phyloP scores from a whole-genome alignment of 495 filamentous ascomycete species.

The Penicillium odoratum region DNA sequence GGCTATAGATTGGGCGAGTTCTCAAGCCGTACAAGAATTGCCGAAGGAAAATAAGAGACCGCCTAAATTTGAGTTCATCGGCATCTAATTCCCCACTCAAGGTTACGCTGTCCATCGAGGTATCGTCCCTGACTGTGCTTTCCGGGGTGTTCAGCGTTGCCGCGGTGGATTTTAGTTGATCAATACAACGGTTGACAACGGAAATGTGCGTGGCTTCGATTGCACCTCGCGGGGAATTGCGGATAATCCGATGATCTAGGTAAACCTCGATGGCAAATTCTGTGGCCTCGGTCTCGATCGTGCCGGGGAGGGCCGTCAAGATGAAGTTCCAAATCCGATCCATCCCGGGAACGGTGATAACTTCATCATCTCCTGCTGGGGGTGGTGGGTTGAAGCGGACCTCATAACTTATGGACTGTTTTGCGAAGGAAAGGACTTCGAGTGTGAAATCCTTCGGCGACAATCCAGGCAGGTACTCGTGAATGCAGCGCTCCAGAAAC shows the following conservation, averaged over 20 bases:
- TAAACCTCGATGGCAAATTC: slow-evolving; percentile 73
- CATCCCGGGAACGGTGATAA: slow-evolving; percentile 59
- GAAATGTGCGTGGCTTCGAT: slow-evolving; percentile 72
- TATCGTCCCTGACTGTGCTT: slow-evolving; percentile 41
- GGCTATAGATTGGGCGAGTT: slow-evolving; percentile 53
- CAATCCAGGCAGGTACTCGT: slow-evolving; percentile 63
- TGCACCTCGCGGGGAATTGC: slow-evolving; percentile 43
- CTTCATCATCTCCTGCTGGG: slow-evolving; percentile 41
- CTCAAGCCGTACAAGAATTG: slow-evolving; percentile 57
- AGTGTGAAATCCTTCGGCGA: slow-evolving; percentile 63
- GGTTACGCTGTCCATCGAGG: slow-evolving; percentile 50
- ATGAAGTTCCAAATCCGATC: slow-evolving; percentile 85
- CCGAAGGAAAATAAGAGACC: slow-evolving; percentile 61
- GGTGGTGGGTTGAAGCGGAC: slow-evolving; percentile 42
- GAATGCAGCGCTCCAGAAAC: slow-evolving; percentile 66
- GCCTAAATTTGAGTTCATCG: slow-evolving; percentile 62
- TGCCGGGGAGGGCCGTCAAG: slow-evolving; percentile 64
- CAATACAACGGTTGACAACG: slow-evolving; percentile 74
- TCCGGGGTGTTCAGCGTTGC: slow-evolving; percentile 52
- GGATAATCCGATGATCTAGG: slow-evolving; percentile 53
- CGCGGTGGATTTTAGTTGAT: slow-evolving; percentile 71
- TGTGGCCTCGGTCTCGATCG: slow-evolving; percentile 68
- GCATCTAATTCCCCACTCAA: slow-evolving; percentile 43
- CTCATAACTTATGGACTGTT: slow-evolving; percentile 50
- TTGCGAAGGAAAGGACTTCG: slow-evolving; percentile 68